Percentiles rank a stretch among this genome's conserved stretches.
Conservation (phyloP, 179 eudicot species). For the Corrigiola litoralis region DNA sequence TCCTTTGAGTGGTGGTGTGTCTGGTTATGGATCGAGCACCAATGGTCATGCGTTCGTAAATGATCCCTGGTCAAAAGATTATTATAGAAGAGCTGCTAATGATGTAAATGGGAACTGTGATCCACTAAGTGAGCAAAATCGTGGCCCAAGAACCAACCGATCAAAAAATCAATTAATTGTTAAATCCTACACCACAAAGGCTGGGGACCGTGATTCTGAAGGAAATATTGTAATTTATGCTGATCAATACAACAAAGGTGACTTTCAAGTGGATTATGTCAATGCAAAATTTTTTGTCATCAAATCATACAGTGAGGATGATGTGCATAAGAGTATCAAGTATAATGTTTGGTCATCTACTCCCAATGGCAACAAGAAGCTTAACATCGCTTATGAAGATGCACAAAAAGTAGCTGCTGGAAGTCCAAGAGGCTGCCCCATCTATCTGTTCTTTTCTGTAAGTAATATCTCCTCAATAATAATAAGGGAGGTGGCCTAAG, state of each 20-base stretch:
- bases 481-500: no score
- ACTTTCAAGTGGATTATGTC: conserved; percentile 52
- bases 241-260: conserved; percentile 71
- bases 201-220: conserved; percentile 62
- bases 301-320: conserved; percentile 95
- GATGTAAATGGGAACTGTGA: conserved; percentile 45
- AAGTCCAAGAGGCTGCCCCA: conserved; percentile 67
- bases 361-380: conserved; percentile 89
- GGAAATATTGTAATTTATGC: conserved; percentile 68
- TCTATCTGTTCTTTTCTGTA: conserved; percentile 88
- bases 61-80: conserved; percentile 45
- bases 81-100: conserved; percentile 30
- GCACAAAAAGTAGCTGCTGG: conserved; percentile 65
- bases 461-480: no score
- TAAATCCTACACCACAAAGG: conserved; percentile 72
- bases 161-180: conserved; percentile 58
- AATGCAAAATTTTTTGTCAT: conserved; percentile 87
- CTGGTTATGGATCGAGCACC: conserved; percentile 43
- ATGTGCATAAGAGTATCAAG: conserved; percentile 94
- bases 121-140: conserved; percentile 55
- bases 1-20: conserved; percentile 43
- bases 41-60: conserved; percentile 37
- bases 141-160: conserved; percentile 63
- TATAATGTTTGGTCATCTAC: conserved; percentile 96
- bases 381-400: conserved; percentile 72